Base-by-base conservation (phyloP, 495 filamentous ascomycete genomes). In the Tuber melanosporum region DNA sequence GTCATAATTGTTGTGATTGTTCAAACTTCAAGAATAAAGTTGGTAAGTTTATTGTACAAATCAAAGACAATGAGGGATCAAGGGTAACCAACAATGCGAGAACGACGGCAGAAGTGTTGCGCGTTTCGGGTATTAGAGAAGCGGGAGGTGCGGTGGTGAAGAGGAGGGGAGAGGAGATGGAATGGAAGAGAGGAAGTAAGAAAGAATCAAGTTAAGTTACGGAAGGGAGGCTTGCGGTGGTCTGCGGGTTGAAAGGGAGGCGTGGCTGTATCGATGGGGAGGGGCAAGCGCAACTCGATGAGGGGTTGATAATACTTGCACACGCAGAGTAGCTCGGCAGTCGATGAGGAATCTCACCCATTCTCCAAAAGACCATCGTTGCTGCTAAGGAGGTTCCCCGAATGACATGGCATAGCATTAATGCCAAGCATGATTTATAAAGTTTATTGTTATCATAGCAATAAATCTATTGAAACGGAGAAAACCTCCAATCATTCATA, bases 1-100 rank as follows among this genome's bases (percentile, higher is more conserved):
- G 82, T 75, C 77, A 85, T 84, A 39, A 70, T 78, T 73, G 46
- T 70, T 79, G 72, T 26, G 44, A 69, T 74, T 72, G 36, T 17
- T 72, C 17, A 19, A 14, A 5, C 57, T 36, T 66, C 57, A 66
- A 36, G 32, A 36, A 32, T 17, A 66, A 66, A 0, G 57, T 66
- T 66, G 36, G 57, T 14, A 66, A 66, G 26, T 66, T 66, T 66
- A 19, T 36, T 8, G 57, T 17, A 12, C 32, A 36, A 66, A 19
- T 26, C 15, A 36, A 66, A 66, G 57, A 32, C 4, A 5, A 57
- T n/a, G 15, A 5, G 1, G 4, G 26, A 32, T 36, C 57, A 19
- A 36, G 15, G 57, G 57, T 66, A 36, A 66, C 57, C 1, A 36
- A 36, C 57, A 36, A 36, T 66, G 57, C 15, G 57, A 19, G 3